Evolutionary conservation across 257 asterid genomes (phyloP).

Genomic region (Solanum bulbocastanum): DNA sequence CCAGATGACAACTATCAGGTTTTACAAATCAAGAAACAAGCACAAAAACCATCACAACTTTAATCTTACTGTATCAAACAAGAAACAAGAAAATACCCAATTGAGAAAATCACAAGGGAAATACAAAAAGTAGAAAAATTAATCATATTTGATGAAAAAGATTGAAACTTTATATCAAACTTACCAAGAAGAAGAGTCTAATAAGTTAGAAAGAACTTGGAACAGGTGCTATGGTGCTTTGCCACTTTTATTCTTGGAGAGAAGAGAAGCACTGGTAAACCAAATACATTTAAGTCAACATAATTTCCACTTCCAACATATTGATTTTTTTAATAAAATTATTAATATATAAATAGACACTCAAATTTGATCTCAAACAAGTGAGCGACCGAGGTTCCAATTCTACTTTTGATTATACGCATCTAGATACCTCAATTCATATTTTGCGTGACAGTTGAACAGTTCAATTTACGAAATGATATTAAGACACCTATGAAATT

Average conservation of each 20-base stretch:
- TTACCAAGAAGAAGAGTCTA: background rate
- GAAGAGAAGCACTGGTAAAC: background rate
- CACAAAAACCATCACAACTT: background rate
- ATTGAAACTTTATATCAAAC: background rate
- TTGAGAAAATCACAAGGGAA: background rate
- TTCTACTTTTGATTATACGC: too few species aligned
- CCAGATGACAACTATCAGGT: background rate
- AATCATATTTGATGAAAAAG: background rate
- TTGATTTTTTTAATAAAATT: background rate
- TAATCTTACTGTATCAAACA: background rate
- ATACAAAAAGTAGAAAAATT: background rate
- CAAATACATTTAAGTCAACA: background rate
- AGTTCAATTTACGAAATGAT: background rate
- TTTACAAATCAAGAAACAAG: background rate
- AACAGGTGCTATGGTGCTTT: background rate
- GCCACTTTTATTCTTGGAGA: background rate
- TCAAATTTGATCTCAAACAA: background rate
- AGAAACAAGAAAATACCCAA: conserved; percentile 2
- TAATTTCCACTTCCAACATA: background rate
- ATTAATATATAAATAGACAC: background rate
- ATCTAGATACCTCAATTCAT: background rate
- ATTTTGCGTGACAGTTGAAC: background rate
- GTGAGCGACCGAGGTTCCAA: rapidly evolving
- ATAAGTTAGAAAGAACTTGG: background rate
- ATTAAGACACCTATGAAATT: background rate